phyloP scores from a whole-genome alignment of 169 alveolate genomes.

The Plasmodium gaboni region DNA sequence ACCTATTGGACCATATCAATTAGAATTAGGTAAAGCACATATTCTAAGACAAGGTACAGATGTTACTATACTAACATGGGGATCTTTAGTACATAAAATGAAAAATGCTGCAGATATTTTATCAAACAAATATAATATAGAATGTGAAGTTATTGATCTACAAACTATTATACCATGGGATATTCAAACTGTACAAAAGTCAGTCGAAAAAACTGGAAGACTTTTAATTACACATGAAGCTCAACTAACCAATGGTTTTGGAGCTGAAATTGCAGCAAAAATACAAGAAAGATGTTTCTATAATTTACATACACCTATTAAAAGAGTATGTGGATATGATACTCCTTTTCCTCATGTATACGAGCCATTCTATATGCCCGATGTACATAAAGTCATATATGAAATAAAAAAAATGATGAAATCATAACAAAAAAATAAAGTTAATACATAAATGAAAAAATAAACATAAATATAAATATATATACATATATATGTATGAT shows the following conservation, averaged over 20 bases:
- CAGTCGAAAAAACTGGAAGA: slow-evolving; percentile 95
- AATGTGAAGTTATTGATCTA: slow-evolving; percentile 95
- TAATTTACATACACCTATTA: slow-evolving; percentile 95
- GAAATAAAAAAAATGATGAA: slow-evolving; percentile 90
- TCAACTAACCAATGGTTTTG: slow-evolving; percentile 93
- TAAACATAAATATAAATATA: not conserved
- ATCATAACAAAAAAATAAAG: slow-evolving; percentile 15
- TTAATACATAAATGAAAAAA: not conserved
- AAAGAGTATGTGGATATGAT: slow-evolving; percentile 96
- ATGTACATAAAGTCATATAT: slow-evolving; percentile 91
- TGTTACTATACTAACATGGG: slow-evolving; percentile 92
- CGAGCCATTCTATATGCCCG: slow-evolving; percentile 95
- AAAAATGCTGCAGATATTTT: slow-evolving; percentile 93
- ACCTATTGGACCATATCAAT: slow-evolving; percentile 93
- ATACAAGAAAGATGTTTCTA: slow-evolving; percentile 94
- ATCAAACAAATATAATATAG: slow-evolving; percentile 89
- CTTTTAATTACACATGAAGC: slow-evolving; percentile 96
- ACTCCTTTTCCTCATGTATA: slow-evolving; percentile 97
- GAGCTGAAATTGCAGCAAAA: slow-evolving; percentile 94
- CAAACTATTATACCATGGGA: slow-evolving; percentile 98
- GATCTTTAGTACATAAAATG: slow-evolving; percentile 87
- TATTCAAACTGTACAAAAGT: slow-evolving; percentile 92
- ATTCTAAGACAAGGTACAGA: slow-evolving; percentile 94
- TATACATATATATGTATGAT: not conserved
- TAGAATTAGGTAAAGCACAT: slow-evolving; percentile 95